Evolutionary conservation across 2,329 filamentous ascomycete genomes (phyloP), one percentile per base, ranked within the genome.

Genomic region (Daldinia sp.): DNA sequence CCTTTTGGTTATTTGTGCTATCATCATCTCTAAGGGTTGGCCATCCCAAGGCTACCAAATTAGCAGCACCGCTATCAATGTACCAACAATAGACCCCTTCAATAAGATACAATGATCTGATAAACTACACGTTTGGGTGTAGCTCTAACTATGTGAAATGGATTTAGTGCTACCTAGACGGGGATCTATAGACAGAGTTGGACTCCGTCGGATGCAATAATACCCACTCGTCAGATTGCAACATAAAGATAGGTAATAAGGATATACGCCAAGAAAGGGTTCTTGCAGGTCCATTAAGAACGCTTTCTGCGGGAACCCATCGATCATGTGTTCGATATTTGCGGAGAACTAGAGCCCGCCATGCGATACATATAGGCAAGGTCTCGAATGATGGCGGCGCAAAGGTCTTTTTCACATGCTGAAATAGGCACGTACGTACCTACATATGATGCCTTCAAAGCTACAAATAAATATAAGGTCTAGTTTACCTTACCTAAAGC

Each of bases 131-230:
- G n/a, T n/a, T n/a, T n/a, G n/a, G n/a, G n/a, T n/a, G n/a, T 34
- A 11, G 30, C 8, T 13, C 30, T 34, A 3, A 2, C 30, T 34
- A 34, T 35, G 32, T n/a, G n/a, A 35, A n/a, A 35, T 35, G 32
- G n/a, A n/a, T 13, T 15, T 35, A 17, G 32, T 19, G 32, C n/a
- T 35, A 29, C 41, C 27, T 21, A 17, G 15, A 37, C 52, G 17
- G 43, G 52, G 39, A 29, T 27, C 29, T 35, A 19, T 21, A 23
- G 19, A 48, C 41, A 41, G 52, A 47, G n/a, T 48, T 56, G 41
- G 21, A 56, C 52, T 56, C 52, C 52, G 53, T 56, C 48, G 30
- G 41, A 56, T 48, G 47, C 19, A 11, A 37, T 35, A 39, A 21
- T 47, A 55, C 39, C 39, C 41, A 21, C 51, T 17, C 17, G 1